Evolutionary conservation across 257 asterid genomes (phyloP).

Genomic region (Nicotiana otophora): DNA sequence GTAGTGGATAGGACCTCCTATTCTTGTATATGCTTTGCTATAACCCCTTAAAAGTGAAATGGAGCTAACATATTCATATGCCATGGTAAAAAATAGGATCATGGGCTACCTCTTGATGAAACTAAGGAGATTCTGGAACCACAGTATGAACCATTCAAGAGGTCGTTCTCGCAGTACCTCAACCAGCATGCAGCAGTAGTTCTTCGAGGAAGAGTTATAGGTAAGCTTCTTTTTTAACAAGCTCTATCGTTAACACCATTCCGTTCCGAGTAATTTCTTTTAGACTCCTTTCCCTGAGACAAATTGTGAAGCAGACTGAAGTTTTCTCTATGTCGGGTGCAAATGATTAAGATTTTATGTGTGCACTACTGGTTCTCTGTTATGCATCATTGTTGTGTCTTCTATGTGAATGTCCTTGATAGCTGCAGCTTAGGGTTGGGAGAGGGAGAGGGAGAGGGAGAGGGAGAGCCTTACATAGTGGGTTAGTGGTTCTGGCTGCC

Average conservation of each 20-base stretch:
- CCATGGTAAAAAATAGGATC: constrained; percentile 56
- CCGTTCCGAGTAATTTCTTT: background rate
- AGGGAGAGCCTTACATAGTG: background rate
- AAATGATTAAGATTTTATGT: background rate
- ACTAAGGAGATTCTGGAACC: constrained; percentile 61
- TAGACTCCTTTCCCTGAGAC: background rate
- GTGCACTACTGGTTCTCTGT: background rate
- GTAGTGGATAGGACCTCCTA: background rate
- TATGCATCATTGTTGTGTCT: background rate
- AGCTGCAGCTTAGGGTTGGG: background rate
- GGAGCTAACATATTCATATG: constrained; percentile 9
- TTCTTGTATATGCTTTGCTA: background rate
- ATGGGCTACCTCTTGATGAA: constrained; percentile 62
- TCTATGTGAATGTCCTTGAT: background rate
- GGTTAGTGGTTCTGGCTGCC: background rate
- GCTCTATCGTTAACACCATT: background rate
- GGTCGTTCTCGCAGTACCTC: constrained; percentile 78
- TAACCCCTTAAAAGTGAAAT: background rate
- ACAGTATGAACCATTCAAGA: constrained; percentile 75
- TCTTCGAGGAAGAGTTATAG: constrained; percentile 93
- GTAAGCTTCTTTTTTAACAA: constrained; percentile 28
- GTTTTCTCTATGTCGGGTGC: constrained; percentile 4
- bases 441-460: background rate
- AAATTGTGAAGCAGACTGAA: background rate
- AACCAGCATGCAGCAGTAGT: constrained; percentile 97